These are phyloP conservation scores for Solanum pennellii DNA, from an alignment of 257 asterid genomes.

Conservation along the genomic window DNA sequence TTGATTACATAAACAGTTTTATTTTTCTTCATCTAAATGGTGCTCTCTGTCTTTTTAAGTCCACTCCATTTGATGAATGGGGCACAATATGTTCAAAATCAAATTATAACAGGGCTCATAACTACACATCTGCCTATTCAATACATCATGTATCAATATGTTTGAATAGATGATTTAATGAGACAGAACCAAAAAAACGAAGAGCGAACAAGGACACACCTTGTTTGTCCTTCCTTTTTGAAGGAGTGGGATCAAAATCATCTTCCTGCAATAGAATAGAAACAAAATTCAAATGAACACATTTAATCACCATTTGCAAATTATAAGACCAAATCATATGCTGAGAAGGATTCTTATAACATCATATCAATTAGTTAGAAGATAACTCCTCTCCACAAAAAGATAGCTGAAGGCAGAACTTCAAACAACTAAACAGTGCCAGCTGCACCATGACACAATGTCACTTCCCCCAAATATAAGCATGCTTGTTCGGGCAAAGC, in stretches of 20 bases:
- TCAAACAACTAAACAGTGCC: background rate
- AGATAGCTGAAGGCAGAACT: background rate
- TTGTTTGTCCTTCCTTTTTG: slow-evolving; percentile 37
- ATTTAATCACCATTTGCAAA: background rate
- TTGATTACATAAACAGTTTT: background rate
- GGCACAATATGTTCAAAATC: background rate
- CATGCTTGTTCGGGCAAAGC: background rate
- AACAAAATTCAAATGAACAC: background rate
- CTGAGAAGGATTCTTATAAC: background rate
- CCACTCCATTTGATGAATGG: background rate
- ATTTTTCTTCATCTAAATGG: background rate
- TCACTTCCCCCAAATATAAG: background rate
- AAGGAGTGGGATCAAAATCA: slow-evolving; percentile 27
- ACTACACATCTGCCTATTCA: background rate
- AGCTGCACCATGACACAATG: background rate
- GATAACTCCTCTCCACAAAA: background rate
- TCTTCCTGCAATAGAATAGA: slow-evolving; percentile 34
- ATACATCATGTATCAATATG: background rate
- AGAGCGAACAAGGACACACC: slow-evolving; percentile 26
- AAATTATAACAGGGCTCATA: background rate
- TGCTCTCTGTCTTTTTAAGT: background rate
- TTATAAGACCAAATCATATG: background rate
- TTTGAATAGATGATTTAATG: background rate
- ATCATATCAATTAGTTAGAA: background rate
- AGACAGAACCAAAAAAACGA: background rate